These are phyloP conservation scores for Daldinia sp. DNA, from an alignment of 2,329 filamentous ascomycete genomes.

Conservation along the genomic window DNA sequence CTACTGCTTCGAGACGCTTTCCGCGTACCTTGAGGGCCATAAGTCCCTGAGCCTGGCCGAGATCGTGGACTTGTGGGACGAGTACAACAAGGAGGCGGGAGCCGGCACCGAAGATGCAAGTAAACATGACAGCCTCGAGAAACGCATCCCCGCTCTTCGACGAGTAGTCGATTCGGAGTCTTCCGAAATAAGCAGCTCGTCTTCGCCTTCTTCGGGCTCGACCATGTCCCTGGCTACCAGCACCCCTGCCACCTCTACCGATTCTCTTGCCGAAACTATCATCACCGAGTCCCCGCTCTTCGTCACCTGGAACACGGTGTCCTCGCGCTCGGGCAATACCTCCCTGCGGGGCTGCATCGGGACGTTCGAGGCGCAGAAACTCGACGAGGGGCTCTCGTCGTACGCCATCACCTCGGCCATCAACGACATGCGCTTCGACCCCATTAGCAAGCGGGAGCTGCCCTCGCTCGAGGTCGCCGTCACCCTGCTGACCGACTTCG, in stretches of 20 bases:
- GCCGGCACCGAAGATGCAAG: slow-evolving; percentile 60
- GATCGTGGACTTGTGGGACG: slow-evolving; percentile 51
- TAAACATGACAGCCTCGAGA: slow-evolving; percentile 42
- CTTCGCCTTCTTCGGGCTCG: slow-evolving; percentile 44
- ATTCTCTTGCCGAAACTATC: slow-evolving; percentile 49
- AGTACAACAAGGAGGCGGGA: neutral
- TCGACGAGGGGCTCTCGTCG: slow-evolving; percentile 75
- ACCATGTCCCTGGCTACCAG: slow-evolving; percentile 50
- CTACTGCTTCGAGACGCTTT: slow-evolving; percentile 89
- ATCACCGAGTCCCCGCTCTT: slow-evolving; percentile 77
- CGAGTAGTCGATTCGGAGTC: slow-evolving; percentile 41
- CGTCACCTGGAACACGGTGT: slow-evolving; percentile 90
- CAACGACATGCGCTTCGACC: slow-evolving; percentile 68
- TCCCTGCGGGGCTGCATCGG: slow-evolving; percentile 93
- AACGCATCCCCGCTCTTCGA: slow-evolving; percentile 43
- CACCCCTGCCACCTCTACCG: slow-evolving; percentile 56
- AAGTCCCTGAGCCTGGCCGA: slow-evolving; percentile 71
- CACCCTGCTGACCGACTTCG: slow-evolving; percentile 87
- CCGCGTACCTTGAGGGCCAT: slow-evolving; percentile 76
- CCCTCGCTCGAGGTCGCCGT: slow-evolving; percentile 70
- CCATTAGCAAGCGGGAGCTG: slow-evolving; percentile 63
- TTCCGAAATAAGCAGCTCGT: slow-evolving; percentile 42
- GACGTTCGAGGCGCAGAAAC: slow-evolving; percentile 82
- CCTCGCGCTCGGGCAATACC: slow-evolving; percentile 62
- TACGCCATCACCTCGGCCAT: slow-evolving; percentile 85